Evolutionary conservation across 495 filamentous ascomycete species (phyloP).

Genomic region (Penicillium waksmanii): DNA sequence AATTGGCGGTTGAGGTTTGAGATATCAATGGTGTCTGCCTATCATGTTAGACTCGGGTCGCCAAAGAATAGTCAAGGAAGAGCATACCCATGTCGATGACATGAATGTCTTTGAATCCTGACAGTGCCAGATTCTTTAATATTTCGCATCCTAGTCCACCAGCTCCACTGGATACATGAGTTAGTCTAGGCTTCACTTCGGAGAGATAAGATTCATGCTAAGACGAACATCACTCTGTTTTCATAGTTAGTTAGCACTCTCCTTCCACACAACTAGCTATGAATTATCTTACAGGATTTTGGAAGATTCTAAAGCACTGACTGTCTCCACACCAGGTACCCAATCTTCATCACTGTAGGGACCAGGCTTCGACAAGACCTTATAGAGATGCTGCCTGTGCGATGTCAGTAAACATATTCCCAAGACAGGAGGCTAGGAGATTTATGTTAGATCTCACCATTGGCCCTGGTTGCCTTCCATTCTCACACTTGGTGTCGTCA

Average conservation of each 20-base stretch:
- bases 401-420: constrained; percentile 19
- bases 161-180: constrained; percentile 66
- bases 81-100: constrained; percentile 94
- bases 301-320: constrained; percentile 61
- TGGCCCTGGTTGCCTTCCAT: neutral
- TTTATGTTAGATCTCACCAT: constrained; percentile 2
- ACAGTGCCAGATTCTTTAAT: constrained; percentile 92
- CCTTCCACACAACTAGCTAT: neutral
- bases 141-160: constrained; percentile 97
- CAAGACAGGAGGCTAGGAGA: neutral
- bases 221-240: constrained; percentile 42
- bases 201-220: neutral
- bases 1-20: constrained; percentile 99
- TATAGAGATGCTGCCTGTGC: constrained; percentile 77
- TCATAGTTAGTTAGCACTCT: constrained; percentile 24
- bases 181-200: constrained; percentile 11
- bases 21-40: constrained; percentile 90
- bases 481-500: constrained; percentile 18
- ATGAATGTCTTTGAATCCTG: constrained; percentile 95
- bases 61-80: neutral
- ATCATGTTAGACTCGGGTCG: constrained; percentile 22
- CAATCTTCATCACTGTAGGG: constrained; percentile 77
- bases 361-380: constrained; percentile 71
- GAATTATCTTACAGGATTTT: constrained; percentile 67
- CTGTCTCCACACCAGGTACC: constrained; percentile 63